Evolutionary conservation across 352 stramenopile genomes (phyloP).

Genomic region (Phytophthora quininea): DNA sequence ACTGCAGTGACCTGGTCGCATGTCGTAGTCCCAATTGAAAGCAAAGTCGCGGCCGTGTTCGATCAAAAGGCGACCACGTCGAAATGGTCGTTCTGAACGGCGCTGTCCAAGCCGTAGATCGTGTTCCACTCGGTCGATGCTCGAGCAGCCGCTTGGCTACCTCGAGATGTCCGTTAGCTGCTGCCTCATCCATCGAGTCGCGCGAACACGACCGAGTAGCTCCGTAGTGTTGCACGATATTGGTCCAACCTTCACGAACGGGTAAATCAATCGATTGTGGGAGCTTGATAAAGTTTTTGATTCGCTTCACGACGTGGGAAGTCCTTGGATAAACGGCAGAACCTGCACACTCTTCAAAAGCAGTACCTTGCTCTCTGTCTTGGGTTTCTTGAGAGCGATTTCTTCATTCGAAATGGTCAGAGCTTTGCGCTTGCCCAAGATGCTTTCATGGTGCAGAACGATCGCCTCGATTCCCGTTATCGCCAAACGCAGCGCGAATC

Average conservation of each 20-base stretch:
- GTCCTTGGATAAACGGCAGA: neutral
- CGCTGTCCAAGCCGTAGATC: neutral
- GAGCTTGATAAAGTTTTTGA: neutral
- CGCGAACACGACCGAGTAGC: neutral
- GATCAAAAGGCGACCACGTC: neutral
- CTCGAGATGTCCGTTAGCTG: conserved; percentile 1
- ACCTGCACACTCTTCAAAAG: neutral
- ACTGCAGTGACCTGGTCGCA: neutral
- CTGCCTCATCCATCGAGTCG: conserved; percentile 6
- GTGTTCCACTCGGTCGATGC: conserved; percentile 2
- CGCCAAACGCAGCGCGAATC: conserved; percentile 1
- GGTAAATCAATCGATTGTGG: neutral
- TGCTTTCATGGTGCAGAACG: neutral
- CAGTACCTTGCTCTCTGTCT: neutral
- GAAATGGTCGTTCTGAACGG: neutral
- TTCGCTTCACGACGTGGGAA: neutral
- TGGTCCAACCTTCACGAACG: conserved; percentile 1
- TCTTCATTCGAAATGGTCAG: neutral
- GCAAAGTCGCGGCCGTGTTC: neutral
- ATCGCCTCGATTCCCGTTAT: neutral
- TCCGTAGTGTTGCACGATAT: neutral
- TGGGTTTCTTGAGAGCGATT: neutral
- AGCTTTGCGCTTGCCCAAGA: neutral
- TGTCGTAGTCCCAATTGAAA: conserved; percentile 1
- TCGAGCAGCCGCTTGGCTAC: neutral